Evolutionary conservation across 495 filamentous ascomycete species (phyloP).

Genomic region (Cercophora sp.): DNA sequence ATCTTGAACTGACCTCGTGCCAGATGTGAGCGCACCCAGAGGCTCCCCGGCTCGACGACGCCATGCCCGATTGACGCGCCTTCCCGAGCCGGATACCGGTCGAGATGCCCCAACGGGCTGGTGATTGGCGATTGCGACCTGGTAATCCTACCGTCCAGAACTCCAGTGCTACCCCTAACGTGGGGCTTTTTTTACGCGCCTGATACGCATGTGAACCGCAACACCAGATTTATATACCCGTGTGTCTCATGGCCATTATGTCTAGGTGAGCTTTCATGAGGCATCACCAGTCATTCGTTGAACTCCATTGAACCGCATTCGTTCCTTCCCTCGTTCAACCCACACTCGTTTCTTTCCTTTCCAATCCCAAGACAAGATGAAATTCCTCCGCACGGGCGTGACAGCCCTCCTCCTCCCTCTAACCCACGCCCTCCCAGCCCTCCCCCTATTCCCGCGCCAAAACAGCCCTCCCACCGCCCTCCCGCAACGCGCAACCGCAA

Average conservation of each 20-base stretch:
- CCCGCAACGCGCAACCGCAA: conserved; percentile 36
- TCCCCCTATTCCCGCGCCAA: background rate
- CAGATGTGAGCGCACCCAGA: background rate
- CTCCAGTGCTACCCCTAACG: background rate
- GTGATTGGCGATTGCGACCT: background rate
- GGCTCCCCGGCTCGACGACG: background rate
- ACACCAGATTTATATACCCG: background rate
- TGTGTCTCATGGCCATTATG: too few species aligned
- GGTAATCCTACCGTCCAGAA: background rate
- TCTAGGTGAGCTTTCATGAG: too few species aligned
- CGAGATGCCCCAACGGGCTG: background rate
- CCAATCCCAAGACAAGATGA: too few species aligned
- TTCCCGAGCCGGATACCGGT: background rate
- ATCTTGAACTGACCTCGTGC: background rate
- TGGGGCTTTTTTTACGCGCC: background rate
- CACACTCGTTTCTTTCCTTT: background rate
- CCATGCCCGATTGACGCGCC: background rate
- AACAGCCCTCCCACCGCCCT: conserved; percentile 30
- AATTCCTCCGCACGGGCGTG: too few species aligned
- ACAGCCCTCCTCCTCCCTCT: background rate
- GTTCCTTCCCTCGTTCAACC: too few species aligned
- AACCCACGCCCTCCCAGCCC: background rate
- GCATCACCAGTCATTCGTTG: too few species aligned
- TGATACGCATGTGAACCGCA: background rate
- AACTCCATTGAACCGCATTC: too few species aligned